Percentiles rank a stretch among this genome's conserved stretches.
Evolutionary conservation across 495 filamentous ascomycete genomes (phyloP).

Genomic region (Xylaria telfairii): DNA sequence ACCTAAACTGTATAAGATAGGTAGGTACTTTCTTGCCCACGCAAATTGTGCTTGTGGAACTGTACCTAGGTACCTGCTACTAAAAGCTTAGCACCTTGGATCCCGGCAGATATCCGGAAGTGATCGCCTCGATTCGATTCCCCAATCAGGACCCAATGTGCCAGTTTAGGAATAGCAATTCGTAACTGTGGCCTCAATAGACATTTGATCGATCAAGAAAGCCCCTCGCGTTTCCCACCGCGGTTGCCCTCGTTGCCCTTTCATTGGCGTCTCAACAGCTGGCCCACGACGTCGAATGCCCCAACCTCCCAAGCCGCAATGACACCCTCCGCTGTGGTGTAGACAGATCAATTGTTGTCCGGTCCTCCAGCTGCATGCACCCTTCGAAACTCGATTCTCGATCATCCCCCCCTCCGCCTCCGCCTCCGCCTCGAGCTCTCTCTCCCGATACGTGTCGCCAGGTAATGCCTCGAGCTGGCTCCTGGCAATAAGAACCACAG

Average conservation of each 20-base stretch:
- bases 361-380: neutral
- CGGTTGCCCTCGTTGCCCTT: no score
- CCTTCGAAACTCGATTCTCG: neutral
- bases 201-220: neutral
- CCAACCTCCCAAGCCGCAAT: slow-evolving; percentile 5
- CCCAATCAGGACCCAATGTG: no score
- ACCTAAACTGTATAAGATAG: no score
- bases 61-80: neutral
- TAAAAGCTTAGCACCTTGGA: neutral
- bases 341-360: slow-evolving; percentile 5
- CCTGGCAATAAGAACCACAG: neutral
- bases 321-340: slow-evolving; percentile 14
- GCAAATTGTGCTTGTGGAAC: neutral
- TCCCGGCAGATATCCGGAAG: slow-evolving; percentile 13
- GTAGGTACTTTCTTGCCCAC: neutral
- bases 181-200: slow-evolving; percentile 29
- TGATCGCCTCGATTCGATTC: neutral
- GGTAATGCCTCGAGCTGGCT: slow-evolving; percentile 9
- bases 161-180: slow-evolving; percentile 29
- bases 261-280: slow-evolving; percentile 2
- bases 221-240: neutral
- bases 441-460: neutral
- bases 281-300: neutral
- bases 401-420: no score
- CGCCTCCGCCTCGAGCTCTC: neutral